A percentile compares a stretch with the other conserved stretches of the same genome.
Evolutionary conservation across 345 rosid species (phyloP).

Genomic region (Rubroshorea leprosula): DNA sequence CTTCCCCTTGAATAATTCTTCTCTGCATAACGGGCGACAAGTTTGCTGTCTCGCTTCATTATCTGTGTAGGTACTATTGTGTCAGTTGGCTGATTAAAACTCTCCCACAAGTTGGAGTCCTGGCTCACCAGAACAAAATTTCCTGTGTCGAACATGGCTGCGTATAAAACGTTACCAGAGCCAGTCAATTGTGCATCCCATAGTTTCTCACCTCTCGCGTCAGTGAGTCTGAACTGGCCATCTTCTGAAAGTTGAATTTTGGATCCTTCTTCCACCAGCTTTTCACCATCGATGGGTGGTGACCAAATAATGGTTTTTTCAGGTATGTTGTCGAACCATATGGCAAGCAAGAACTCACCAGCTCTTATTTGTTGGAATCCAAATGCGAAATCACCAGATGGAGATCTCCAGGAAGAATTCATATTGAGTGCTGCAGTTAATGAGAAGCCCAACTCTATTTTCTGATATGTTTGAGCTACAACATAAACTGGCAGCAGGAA

Average conservation of each 20-base stretch:
- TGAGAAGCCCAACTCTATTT: conserved; percentile 22
- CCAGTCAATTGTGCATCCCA: conserved; percentile 22
- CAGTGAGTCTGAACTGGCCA: conserved; percentile 29
- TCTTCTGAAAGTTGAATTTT: no score
- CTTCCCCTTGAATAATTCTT: conserved; percentile 34
- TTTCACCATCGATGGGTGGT: conserved; percentile 25
- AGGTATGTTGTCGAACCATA: conserved; percentile 38
- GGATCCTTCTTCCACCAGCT: conserved; percentile 20
- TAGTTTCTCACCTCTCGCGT: conserved; percentile 20
- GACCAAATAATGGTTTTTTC: conserved; percentile 45
- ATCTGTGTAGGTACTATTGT: conserved; percentile 46
- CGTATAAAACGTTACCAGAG: conserved; percentile 14
- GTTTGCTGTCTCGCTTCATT: conserved; percentile 11
- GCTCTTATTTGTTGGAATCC: conserved; percentile 32
- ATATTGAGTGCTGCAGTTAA: conserved; percentile 22
- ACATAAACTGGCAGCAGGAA: conserved; percentile 19
- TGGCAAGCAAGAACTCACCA: conserved; percentile 27
- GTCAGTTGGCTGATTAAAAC: conserved; percentile 30
- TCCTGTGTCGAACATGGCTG: conserved; percentile 44
- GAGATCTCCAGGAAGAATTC: conserved; percentile 30
- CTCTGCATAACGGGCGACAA: conserved; percentile 23
- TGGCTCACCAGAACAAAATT: conserved; percentile 33
- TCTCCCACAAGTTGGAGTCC: conserved; percentile 33
- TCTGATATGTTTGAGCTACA: conserved; percentile 13
- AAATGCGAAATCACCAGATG: conserved; percentile 47